These are phyloP conservation scores for Amanita jacksonii DNA, from an alignment of 768 basidiomycete genomes.

Conservation along the genomic window DNA sequence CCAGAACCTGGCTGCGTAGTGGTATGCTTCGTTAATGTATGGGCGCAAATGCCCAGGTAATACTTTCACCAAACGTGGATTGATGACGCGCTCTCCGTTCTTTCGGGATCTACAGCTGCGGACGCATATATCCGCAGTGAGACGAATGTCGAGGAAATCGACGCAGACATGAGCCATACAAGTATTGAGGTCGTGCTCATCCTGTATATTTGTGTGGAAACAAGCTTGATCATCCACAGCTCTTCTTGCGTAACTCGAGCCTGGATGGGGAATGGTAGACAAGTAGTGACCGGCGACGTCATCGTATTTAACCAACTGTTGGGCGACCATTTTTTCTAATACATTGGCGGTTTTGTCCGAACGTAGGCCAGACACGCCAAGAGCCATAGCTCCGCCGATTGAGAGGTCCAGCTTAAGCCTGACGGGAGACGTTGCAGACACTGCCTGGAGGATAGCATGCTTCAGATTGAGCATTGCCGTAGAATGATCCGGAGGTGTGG, in stretches of 20 bases:
- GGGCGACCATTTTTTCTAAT: background rate
- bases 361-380: background rate
- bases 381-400: conserved; percentile 1
- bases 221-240: background rate
- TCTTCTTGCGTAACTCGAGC: background rate
- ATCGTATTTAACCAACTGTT: background rate
- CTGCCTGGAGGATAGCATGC: background rate
- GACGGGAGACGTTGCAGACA: background rate
- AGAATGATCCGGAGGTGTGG: background rate
- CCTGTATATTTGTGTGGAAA: background rate
- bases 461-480: background rate
- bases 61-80: background rate
- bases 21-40: conserved; percentile 3
- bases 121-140: conserved; percentile 1
- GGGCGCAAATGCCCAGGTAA: background rate
- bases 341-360: conserved; percentile 1
- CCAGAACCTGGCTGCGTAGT: background rate
- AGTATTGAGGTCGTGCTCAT: background rate
- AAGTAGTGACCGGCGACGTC: background rate
- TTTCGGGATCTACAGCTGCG: background rate
- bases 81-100: background rate
- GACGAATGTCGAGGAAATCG: conserved; percentile 1
- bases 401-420: background rate
- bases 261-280: background rate
- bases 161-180: conserved; percentile 5